Base-by-base conservation (phyloP, 1,139 yeast species). In the Taiozyma sp. region DNA sequence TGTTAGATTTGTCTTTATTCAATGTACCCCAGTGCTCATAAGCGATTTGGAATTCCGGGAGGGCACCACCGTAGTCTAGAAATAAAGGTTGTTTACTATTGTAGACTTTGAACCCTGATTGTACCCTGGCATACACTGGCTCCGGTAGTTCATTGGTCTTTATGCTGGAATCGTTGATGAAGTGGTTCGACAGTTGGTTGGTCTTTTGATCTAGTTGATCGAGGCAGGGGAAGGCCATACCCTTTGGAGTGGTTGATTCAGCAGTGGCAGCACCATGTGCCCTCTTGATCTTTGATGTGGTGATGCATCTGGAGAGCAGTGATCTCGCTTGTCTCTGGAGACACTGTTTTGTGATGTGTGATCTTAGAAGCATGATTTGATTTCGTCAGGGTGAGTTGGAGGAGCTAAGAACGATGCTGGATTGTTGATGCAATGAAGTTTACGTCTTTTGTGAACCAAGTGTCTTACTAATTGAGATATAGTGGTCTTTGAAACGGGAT, bases 1-100 rank as follows among this genome's bases (percentile, higher is more conserved):
- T 87, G 65, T 91, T 91, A 19, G 87, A 79, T 56, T 73, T 81
- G 44, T 73, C 77, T 1, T 68, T 65, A 57, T 88, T 87, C 53
- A 91, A 71, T 5, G 68, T 60, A 9, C 98, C 97, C 97, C 97
- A 91, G 1, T 93, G 81, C 67, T 91, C 98, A 70, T 87, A 92
- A 0, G 97, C 97, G 29, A 91, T 75, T 59, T 87, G 83, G 61
- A 81, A 89, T 55, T 80, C 82, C 1, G 90, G 89, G 42, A 91
- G 71, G 53, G 72, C 76, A 1, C 95, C 96, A 14, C 98, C 97
- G 64, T 85, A 81, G 64, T 92, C 97, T 29, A 91, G 74, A 51
- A 79, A 80, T 6, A 91, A 72, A 0, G 93, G 91, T 27, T 76
- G 69, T 1, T 72, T 57, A 12, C 85, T 79, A 50, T 74, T 72